Base-by-base conservation (phyloP, 305 asterid species). In the Lippia alba region DNA sequence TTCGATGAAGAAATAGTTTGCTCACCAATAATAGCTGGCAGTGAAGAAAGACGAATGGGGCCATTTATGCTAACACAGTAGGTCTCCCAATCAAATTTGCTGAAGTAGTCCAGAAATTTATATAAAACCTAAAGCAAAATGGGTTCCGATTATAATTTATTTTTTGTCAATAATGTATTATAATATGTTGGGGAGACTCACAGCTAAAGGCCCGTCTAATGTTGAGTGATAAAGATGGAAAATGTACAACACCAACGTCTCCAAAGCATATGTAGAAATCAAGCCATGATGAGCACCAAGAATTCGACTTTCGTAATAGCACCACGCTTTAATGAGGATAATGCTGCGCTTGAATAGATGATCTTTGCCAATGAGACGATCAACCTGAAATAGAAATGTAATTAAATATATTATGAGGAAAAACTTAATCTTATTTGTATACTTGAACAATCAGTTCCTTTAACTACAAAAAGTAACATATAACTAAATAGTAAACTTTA, bases 181-280 rank as follows among this genome's bases (percentile, higher is more conserved):
- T 36, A 36, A 36, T 36, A 36, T 46, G 58, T 58, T 53, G 46
- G 54, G 71, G 66, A 62, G 30, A 90, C 94, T 87, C 85, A 93
- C 97, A 14, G 95, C 81, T 69, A 91, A 78, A 64, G 98, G 97
- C 12, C 96, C 98, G 41, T 87, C 84, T 75, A 93, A 78, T 24
- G 77, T 73, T 30, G 94, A 72, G 81, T 87, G 95, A 78, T 84
- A 93, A 12, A 82, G 80, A 75, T 91, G 96, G 87, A 93, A 91
- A 71, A 93, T 91, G 82, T 89, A 89, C 34, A 93, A 71, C 73
- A 93, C 97, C 79, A 93, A 64, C 2, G 96, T 91, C 85, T 93
- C 98, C 81, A 93, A 78, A n/a, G 96, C 98, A 78, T 93, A 93
- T 4, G 98, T 93, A 54, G 97, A 91, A 68, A 93, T 86, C 85